Percentiles rank a stretch among this genome's conserved stretches.
These are phyloP conservation scores for Cryptosporidium parvum DNA, from an alignment of 169 alveolate species.

Conservation along the genomic window DNA sequence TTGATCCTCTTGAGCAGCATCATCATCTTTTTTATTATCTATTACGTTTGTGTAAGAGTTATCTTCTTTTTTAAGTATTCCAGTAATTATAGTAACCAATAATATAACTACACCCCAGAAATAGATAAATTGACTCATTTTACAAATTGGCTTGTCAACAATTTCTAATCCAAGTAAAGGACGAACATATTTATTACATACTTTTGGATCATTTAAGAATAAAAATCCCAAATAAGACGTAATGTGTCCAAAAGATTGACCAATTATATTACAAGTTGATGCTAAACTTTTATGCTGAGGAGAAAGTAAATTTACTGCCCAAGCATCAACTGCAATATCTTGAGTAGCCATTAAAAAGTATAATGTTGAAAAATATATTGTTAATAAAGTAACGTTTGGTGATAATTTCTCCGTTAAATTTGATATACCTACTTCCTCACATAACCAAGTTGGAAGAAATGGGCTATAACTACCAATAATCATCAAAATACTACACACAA, in stretches of 20 bases:
- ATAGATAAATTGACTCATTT: conserved; percentile 81
- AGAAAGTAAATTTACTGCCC: conserved; percentile 93
- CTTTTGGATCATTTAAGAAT: conserved; percentile 79
- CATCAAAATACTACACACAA: conserved; percentile 77
- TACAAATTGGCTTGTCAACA: conserved; percentile 66
- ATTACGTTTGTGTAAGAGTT: background rate
- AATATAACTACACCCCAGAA: conserved; percentile 81
- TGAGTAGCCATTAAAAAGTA: conserved; percentile 90
- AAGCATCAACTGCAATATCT: conserved; percentile 96
- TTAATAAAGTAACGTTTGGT: conserved; percentile 40
- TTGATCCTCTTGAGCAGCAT: conserved; percentile 34
- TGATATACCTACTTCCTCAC: conserved; percentile 3
- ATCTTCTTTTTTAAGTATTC: conserved; percentile 65
- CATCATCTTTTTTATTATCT: conserved; percentile 12
- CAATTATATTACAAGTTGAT: conserved; percentile 87
- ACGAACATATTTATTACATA: conserved; percentile 75
- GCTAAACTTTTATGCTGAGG: conserved; percentile 84
- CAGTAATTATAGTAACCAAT: conserved; percentile 77
- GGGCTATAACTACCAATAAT: conserved; percentile 68
- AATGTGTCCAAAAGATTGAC: conserved; percentile 87
- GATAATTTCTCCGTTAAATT: background rate
- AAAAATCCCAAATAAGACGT: conserved; percentile 83
- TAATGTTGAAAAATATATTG: conserved; percentile 60
- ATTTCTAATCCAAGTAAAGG: conserved; percentile 75
- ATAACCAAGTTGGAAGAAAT: conserved; percentile 55